Conservation (phyloP, 495 filamentous ascomycete species). For the Hypomontagnella submonticulosa region DNA sequence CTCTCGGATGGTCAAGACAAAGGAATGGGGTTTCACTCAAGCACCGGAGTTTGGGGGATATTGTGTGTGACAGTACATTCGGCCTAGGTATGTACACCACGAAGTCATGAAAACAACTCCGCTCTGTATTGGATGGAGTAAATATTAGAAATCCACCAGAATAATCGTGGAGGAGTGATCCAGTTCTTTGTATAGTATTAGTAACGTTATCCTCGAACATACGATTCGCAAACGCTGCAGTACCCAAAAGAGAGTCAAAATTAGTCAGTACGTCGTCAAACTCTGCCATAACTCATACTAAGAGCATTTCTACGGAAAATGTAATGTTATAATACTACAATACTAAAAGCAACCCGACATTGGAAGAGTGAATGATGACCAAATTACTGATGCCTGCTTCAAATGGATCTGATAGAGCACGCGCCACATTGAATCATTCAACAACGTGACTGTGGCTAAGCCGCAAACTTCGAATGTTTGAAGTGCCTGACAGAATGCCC, state of each 20-base stretch:
- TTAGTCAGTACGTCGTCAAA: no score
- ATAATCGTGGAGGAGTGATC: background rate
- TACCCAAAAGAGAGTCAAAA: no score
- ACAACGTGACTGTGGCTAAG: background rate
- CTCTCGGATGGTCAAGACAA: slow-evolving; percentile 10
- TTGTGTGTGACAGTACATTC: slow-evolving; percentile 5
- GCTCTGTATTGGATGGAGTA: background rate
- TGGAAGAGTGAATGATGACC: no score
- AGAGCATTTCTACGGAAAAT: no score
- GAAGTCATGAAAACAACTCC: slow-evolving; percentile 10
- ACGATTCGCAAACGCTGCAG: no score
- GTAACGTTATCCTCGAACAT: no score
- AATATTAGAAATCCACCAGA: background rate
- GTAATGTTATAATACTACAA: no score
- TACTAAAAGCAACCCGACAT: no score
- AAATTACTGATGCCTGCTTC: no score
- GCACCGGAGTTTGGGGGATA: background rate
- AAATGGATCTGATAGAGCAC: no score
- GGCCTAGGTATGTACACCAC: slow-evolving; percentile 2
- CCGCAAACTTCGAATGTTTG: background rate
- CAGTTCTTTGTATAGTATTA: slow-evolving; percentile 1
- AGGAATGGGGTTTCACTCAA: slow-evolving; percentile 11
- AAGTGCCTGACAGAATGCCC: background rate
- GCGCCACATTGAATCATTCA: background rate
- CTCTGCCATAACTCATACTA: no score